phyloP scores from a whole-genome alignment of 768 basidiomycete species.

The Jaapia argillacea region DNA sequence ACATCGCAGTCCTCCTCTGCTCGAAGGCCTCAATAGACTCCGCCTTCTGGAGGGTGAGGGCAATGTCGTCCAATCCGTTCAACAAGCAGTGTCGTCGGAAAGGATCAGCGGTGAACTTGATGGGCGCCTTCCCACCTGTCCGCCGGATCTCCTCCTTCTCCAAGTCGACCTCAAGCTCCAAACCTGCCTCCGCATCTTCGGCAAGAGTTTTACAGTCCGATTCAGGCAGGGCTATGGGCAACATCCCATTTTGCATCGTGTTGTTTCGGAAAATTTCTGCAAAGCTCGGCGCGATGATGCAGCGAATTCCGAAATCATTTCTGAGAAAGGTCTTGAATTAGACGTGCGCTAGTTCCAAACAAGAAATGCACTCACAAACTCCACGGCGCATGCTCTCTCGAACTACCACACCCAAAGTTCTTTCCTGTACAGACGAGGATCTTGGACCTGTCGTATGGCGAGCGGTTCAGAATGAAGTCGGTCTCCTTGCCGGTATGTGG shows the following conservation, averaged over 20 bases:
- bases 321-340: slow-evolving; percentile 14
- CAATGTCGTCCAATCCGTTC: slow-evolving; percentile 96
- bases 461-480: slow-evolving; percentile 53
- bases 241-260: slow-evolving; percentile 59
- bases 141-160: slow-evolving; percentile 46
- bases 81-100: slow-evolving; percentile 92
- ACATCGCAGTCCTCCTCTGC: slow-evolving; percentile 57
- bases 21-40: slow-evolving; percentile 74
- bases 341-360: neutral
- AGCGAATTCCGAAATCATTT: slow-evolving; percentile 54
- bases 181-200: slow-evolving; percentile 39
- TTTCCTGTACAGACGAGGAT: slow-evolving; percentile 48
- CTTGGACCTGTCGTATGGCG: slow-evolving; percentile 39
- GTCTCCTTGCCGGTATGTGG: slow-evolving; percentile 39
- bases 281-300: slow-evolving; percentile 50
- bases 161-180: slow-evolving; percentile 50
- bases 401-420: slow-evolving; percentile 58
- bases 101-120: slow-evolving; percentile 74
- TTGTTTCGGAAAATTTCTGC: slow-evolving; percentile 57
- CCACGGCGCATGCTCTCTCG: slow-evolving; percentile 56
- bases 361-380: slow-evolving; percentile 25
- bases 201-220: slow-evolving; percentile 37
- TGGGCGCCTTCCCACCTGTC: slow-evolving; percentile 57
- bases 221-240: slow-evolving; percentile 40
- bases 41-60: slow-evolving; percentile 79